Conservation (phyloP, 2,329 filamentous ascomycete genomes). For the Pezizomycotina sp. region DNA sequence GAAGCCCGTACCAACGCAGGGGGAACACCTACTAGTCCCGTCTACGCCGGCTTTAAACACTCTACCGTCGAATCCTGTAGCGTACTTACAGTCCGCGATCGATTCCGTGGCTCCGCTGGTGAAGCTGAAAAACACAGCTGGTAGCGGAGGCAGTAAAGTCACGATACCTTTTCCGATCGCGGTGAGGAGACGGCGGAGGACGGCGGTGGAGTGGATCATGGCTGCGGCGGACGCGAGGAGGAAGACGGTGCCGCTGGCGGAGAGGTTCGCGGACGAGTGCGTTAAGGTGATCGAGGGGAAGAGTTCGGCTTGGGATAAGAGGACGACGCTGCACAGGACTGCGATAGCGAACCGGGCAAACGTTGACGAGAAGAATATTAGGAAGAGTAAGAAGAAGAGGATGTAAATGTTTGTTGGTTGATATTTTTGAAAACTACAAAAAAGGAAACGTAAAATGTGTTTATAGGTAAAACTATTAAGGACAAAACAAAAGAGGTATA, state of each 20-base stretch:
- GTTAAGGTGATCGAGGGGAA: constrained; percentile 74
- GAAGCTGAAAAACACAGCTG: constrained; percentile 57
- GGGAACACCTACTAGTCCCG: constrained; percentile 53
- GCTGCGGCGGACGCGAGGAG: constrained; percentile 64
- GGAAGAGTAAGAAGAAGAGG: neutral
- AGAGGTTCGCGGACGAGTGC: constrained; percentile 29
- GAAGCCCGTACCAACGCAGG: constrained; percentile 59
- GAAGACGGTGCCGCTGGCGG: constrained; percentile 33
- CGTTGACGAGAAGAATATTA: neutral
- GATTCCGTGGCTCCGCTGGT: constrained; percentile 86
- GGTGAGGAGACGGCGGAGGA: constrained; percentile 56
- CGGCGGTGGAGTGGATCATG: constrained; percentile 77
- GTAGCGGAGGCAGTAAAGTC: constrained; percentile 65
- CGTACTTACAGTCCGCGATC: constrained; percentile 77
- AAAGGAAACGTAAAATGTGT: too few relatives aligned
- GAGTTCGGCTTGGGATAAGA: constrained; percentile 69
- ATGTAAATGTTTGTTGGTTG: too few relatives aligned
- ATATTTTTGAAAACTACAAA: too few relatives aligned
- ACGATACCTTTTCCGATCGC: constrained; percentile 66
- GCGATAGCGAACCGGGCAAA: constrained; percentile 18
- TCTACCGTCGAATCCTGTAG: constrained; percentile 73
- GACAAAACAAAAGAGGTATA: too few relatives aligned
- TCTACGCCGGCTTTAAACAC: constrained; percentile 59
- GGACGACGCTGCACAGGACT: constrained; percentile 32
- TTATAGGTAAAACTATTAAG: too few relatives aligned